phyloP scores from a whole-genome alignment of 768 basidiomycete genomes.

The Lyophyllum decastes region DNA sequence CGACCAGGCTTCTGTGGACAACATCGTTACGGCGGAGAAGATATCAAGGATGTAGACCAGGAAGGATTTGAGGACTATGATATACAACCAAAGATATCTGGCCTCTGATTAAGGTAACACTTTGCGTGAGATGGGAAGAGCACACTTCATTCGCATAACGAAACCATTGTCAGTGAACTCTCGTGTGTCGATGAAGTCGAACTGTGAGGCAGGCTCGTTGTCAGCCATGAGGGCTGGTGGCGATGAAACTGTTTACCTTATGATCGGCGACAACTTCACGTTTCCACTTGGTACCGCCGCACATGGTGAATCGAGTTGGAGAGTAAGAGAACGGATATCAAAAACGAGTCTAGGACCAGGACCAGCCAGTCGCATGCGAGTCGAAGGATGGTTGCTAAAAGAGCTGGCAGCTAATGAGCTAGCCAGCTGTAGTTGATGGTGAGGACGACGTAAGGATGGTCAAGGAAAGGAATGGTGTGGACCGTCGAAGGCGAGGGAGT shows the following conservation, averaged over 20 bases:
- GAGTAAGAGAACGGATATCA: conserved; percentile 16
- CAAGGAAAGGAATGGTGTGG: conserved; percentile 11
- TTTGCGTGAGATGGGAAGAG: conserved; percentile 7
- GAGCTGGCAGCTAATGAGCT: conserved; percentile 24
- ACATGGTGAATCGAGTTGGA: conserved; percentile 43
- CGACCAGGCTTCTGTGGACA: conserved; percentile 87
- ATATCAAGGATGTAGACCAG: conserved; percentile 97
- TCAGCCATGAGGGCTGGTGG: conserved; percentile 19
- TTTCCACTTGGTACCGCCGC: conserved; percentile 90
- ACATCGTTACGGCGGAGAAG: conserved; percentile 96
- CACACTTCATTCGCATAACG: conserved; percentile 84
- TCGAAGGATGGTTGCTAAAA: conserved; percentile 21
- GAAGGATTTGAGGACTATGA: conserved; percentile 93
- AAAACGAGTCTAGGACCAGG: conserved; percentile 27
- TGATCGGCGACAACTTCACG: conserved; percentile 96
- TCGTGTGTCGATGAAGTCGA: conserved; percentile 93
- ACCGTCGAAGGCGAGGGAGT: conserved; percentile 2
- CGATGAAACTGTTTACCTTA: conserved; percentile 60
- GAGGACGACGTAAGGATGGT: conserved; percentile 9
- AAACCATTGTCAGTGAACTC: conserved; percentile 91
- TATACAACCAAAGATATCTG: conserved; percentile 92
- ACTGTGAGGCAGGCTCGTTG: conserved; percentile 50
- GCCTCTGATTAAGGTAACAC: not conserved
- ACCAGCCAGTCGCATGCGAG: conserved; percentile 57
- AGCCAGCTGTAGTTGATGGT: conserved; percentile 15